phyloP scores from a whole-genome alignment of 495 filamentous ascomycete genomes.

The Aspergillus taichungensis region DNA sequence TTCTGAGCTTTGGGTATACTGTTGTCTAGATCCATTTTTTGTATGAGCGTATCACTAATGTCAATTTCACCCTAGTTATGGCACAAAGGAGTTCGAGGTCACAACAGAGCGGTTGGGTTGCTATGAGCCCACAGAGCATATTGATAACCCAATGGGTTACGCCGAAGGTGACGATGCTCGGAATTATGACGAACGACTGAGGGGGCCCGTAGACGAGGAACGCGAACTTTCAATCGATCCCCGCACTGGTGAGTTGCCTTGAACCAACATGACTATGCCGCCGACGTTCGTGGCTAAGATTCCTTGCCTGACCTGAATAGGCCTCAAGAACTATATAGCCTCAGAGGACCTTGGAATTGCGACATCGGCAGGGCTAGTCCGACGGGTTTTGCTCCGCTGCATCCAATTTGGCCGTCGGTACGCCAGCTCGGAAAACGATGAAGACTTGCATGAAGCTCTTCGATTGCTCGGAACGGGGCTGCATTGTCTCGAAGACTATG shows the following conservation, averaged over 20 bases:
- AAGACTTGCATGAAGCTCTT: constrained; percentile 75
- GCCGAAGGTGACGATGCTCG: constrained; percentile 79
- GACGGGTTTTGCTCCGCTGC: constrained; percentile 58
- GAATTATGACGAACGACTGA: constrained; percentile 68
- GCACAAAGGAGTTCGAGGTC: constrained; percentile 87
- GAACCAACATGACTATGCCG: background rate
- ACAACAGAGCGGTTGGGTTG: constrained; percentile 79
- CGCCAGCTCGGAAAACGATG: constrained; percentile 48
- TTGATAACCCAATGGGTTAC: constrained; percentile 73
- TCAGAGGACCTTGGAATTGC: constrained; percentile 66
- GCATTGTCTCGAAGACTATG: constrained; percentile 89
- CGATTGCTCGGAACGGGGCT: constrained; percentile 76
- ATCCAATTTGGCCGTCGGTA: constrained; percentile 70
- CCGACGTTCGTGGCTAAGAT: background rate
- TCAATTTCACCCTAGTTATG: constrained; percentile 44
- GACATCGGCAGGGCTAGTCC: constrained; percentile 66
- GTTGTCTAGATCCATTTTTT: constrained; percentile 5
- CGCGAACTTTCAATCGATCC: constrained; percentile 69
- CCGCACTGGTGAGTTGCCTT: constrained; percentile 38
- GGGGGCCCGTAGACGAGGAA: constrained; percentile 70
- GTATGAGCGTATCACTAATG: constrained; percentile 41
- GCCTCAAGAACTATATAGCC: constrained; percentile 87
- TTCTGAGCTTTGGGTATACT: constrained; percentile 44
- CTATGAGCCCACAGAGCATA: constrained; percentile 82
- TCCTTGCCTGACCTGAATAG: constrained; percentile 15